These are phyloP conservation scores for Yamadazyma aaseri DNA, from an alignment of 1,139 yeast species.

Conservation along the genomic window DNA sequence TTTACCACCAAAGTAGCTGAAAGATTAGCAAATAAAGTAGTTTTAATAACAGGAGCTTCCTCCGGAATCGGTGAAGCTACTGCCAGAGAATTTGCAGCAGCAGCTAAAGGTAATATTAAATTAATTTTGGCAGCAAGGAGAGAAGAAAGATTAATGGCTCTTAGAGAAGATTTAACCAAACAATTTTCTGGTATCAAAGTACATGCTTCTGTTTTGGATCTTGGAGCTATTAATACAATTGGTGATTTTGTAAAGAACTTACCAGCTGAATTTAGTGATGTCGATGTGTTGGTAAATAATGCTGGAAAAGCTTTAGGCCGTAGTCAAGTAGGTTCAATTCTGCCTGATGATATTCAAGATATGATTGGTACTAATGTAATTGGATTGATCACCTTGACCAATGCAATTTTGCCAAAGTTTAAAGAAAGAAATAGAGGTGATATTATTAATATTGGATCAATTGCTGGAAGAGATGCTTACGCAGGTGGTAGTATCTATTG, in stretches of 20 bases:
- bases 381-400: slow-evolving; percentile 71
- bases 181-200: slow-evolving; percentile 51
- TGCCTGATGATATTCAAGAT: slow-evolving; percentile 52
- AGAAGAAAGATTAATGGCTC: slow-evolving; percentile 47
- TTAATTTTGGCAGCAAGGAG: slow-evolving; percentile 73
- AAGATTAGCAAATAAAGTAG: slow-evolving; percentile 41
- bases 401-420: slow-evolving; percentile 61
- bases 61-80: slow-evolving; percentile 71
- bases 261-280: slow-evolving; percentile 55
- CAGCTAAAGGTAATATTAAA: slow-evolving; percentile 64
- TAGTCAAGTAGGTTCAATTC: slow-evolving; percentile 60
- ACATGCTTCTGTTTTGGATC: slow-evolving; percentile 57
- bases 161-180: slow-evolving; percentile 43
- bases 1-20: slow-evolving; percentile 44
- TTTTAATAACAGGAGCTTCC: slow-evolving; percentile 38
- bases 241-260: slow-evolving; percentile 48
- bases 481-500: slow-evolving; percentile 54
- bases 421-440: slow-evolving; percentile 51
- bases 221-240: slow-evolving; percentile 51
- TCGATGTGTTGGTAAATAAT: slow-evolving; percentile 72
- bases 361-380: slow-evolving; percentile 74
- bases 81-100: slow-evolving; percentile 68
- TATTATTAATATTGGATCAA: slow-evolving; percentile 49
- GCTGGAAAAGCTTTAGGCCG: slow-evolving; percentile 81
- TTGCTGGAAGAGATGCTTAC: slow-evolving; percentile 53